These are phyloP conservation scores for Mycosphaerella arachidis DNA, from an alignment of 2,329 filamentous ascomycete species.

Conservation along the genomic window DNA sequence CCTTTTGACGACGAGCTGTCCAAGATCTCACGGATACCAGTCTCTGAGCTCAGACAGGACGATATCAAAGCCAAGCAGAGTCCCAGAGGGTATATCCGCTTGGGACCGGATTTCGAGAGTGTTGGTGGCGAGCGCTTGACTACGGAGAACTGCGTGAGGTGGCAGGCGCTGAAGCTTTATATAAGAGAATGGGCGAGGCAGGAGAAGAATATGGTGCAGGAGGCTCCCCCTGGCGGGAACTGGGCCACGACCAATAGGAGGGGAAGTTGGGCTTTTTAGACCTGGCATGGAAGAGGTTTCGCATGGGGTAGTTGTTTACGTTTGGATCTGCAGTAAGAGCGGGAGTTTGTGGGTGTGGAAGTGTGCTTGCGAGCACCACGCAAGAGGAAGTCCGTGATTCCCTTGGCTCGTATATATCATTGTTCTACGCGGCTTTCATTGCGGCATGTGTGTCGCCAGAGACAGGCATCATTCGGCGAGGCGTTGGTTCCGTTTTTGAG, in stretches of 20 bases:
- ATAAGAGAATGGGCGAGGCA: constrained; percentile 87
- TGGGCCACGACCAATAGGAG: constrained; percentile 44
- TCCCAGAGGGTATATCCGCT: constrained; percentile 67
- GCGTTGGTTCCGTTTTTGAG: background rate
- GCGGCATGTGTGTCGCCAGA: background rate
- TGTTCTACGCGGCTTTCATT: background rate
- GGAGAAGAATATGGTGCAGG: constrained; percentile 62
- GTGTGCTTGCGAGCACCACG: background rate
- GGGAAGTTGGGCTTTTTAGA: constrained; percentile 45
- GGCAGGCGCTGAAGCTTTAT: constrained; percentile 78
- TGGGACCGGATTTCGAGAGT: constrained; percentile 44
- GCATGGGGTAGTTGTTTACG: background rate
- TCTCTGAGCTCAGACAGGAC: constrained; percentile 66
- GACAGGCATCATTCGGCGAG: background rate
- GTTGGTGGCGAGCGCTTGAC: constrained; percentile 45
- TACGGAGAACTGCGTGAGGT: constrained; percentile 61
- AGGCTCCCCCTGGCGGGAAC: constrained; percentile 29
- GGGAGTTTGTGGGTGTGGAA: background rate
- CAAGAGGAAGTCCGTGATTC: background rate
- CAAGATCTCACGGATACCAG: constrained; percentile 67
- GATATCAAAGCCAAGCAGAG: constrained; percentile 57
- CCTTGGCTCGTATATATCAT: too few species aligned
- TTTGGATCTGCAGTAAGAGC: constrained; percentile 1
- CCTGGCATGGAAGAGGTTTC: background rate
- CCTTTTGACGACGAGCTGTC: constrained; percentile 80